phyloP scores from a whole-genome alignment of 306 rosid genomes.

The Amphicarpaea edgeworthii region DNA sequence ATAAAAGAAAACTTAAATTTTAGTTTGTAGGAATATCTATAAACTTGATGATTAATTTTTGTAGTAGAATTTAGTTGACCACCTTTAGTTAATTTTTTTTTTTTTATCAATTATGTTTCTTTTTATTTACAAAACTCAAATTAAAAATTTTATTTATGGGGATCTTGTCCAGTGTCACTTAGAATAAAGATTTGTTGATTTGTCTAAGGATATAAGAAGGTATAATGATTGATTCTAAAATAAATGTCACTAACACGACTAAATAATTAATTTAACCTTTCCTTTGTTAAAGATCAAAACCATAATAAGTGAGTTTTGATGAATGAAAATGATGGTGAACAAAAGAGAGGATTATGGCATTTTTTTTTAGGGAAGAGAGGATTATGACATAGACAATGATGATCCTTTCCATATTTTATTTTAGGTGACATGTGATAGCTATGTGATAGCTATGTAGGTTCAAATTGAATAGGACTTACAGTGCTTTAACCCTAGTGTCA shows the following conservation, averaged over 20 bases:
- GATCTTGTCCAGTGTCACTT: too few relatives aligned
- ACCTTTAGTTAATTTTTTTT: too few relatives aligned
- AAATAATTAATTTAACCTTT: not conserved
- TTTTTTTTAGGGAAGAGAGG: too few relatives aligned
- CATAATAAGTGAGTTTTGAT: not conserved
- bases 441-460: not conserved
- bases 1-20: too few relatives aligned
- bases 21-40: too few relatives aligned
- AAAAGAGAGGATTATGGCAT: not conserved
- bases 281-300: not conserved
- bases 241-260: not conserved
- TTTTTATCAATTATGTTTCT: too few relatives aligned
- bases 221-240: not conserved
- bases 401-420: not conserved
- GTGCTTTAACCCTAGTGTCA: conserved; percentile 58
- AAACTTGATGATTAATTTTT: too few relatives aligned
- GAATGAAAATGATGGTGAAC: not conserved
- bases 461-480: conserved; percentile 51
- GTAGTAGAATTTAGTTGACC: too few relatives aligned
- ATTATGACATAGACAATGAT: not conserved
- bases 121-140: too few relatives aligned
- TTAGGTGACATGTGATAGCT: not conserved
- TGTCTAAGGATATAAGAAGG: too few relatives aligned
- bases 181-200: too few relatives aligned
- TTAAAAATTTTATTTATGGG: too few relatives aligned